Percentiles rank a stretch among this genome's conserved stretches.
phyloP scores from a whole-genome alignment of 2,329 filamentous ascomycete species.

The Curvularia lunata region DNA sequence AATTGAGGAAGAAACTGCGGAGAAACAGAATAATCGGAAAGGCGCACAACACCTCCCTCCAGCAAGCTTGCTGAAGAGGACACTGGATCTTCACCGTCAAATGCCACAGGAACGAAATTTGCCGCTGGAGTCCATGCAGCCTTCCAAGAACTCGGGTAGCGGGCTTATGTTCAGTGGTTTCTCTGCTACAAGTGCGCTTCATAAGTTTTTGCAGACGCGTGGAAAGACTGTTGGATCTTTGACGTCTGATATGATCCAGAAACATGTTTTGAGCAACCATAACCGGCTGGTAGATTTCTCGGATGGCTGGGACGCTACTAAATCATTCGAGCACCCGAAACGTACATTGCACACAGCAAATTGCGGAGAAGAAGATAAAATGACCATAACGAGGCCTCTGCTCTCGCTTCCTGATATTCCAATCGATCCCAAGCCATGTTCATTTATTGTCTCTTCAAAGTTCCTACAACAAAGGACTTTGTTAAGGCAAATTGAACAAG shows the following conservation, averaged over 20 bases:
- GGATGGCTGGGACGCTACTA: background rate
- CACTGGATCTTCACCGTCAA: too few relatives aligned
- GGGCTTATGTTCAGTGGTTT: slow-evolving; percentile 49
- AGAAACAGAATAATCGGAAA: slow-evolving; percentile 4
- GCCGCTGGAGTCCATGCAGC: background rate
- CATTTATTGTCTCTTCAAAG: slow-evolving; percentile 62
- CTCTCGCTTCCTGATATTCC: slow-evolving; percentile 38
- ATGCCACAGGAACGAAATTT: background rate
- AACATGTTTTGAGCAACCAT: background rate
- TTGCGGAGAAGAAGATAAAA: background rate
- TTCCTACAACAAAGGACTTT: slow-evolving; percentile 54
- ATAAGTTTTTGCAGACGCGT: slow-evolving; percentile 60
- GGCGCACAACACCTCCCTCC: background rate
- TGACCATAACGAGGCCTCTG: background rate
- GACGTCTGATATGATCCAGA: background rate
- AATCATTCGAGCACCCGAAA: background rate
- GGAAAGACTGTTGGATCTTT: slow-evolving; percentile 34
- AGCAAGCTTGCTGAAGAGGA: too few relatives aligned
- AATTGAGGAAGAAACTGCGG: slow-evolving; percentile 23
- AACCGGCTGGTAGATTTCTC: background rate
- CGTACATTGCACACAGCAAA: background rate
- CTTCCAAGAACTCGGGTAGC: slow-evolving; percentile 5
- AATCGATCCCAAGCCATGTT: slow-evolving; percentile 31
- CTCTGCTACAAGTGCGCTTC: slow-evolving; percentile 53
- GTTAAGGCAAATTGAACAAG: slow-evolving; percentile 57